Evolutionary conservation across 2,329 filamentous ascomycete genomes (phyloP), one percentile per base, ranked within the genome.

Genomic region (Aspergillus sp.): DNA sequence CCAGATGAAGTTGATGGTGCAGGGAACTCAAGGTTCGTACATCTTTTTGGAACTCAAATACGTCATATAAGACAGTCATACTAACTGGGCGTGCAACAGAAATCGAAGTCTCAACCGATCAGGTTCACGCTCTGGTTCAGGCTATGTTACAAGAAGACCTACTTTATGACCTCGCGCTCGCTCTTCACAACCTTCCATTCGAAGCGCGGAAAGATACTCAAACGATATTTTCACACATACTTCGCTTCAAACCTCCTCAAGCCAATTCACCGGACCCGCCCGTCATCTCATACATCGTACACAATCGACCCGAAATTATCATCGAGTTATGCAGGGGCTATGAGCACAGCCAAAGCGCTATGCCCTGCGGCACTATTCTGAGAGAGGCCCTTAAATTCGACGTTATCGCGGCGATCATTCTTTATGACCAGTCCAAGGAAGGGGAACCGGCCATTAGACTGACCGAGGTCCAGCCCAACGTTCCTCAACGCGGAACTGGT

Each of bases 151-250:
- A 93, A 71, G 92, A 97, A 77, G 92, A 96, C 73, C 82, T 99
- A 7, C 86, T 99, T 43, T 90, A 90, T 66, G 82, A 90, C 51
- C 87, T 99, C 57, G 91, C 93, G 18, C 83, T 88, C 59, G 89
- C 89, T 70, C 89, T 99, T 45, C 87, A 91, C 75, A 85, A 88
- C 51, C 84, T 99, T 4, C 92, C 93, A 0, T 99, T 99, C 79
- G 95, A 99, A 79, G 91, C 93, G 38, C 88, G 93, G 69, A 98
- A 97, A 80, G 93, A 97, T 71, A 90, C 91, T 12, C 93, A 97
- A 73, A 90, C 95, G 62, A 95, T 97, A 72, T 95, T 98, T 78
- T 96, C 92, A 41, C 95, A 93, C 74, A 89, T 96, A 65, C 91
- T 97, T 72, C 90, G 93, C 64, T 97, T 95, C 80, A 90, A 90